A percentile compares a stretch with the other conserved stretches of the same genome.
phyloP scores from a whole-genome alignment of 2,329 filamentous ascomycete species.

The Metarhizium robertsii region DNA sequence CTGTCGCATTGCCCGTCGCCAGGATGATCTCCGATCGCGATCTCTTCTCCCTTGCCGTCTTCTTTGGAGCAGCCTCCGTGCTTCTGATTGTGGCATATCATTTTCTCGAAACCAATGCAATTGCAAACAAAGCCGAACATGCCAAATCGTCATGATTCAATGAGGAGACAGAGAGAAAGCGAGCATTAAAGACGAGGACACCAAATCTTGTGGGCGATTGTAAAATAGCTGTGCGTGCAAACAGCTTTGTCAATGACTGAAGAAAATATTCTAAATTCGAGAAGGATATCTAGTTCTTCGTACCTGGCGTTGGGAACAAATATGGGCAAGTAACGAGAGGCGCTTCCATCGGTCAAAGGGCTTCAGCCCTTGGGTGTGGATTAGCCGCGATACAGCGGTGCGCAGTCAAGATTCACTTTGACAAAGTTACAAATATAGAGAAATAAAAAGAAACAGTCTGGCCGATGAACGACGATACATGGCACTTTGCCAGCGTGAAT shows the following conservation, averaged over 20 bases:
- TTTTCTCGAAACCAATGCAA: conserved; percentile 86
- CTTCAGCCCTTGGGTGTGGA: background rate
- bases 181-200: background rate
- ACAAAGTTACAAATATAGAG: background rate
- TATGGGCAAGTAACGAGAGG: background rate
- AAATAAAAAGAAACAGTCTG: background rate
- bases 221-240: background rate
- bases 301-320: background rate
- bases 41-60: conserved; percentile 85
- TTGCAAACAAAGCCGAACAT: background rate
- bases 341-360: background rate
- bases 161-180: background rate
- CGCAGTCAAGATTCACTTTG: background rate
- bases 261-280: background rate
- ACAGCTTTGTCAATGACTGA: background rate
- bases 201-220: background rate
- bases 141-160: conserved; percentile 3
- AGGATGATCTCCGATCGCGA: conserved; percentile 88
- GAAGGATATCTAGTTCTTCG: background rate
- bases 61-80: conserved; percentile 84
- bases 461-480: background rate
- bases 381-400: background rate
- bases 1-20: conserved; percentile 25
- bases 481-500: background rate
- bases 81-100: conserved; percentile 91